Conservation (phyloP, 2,329 filamentous ascomycete genomes). For the Diaporthe sp. region DNA sequence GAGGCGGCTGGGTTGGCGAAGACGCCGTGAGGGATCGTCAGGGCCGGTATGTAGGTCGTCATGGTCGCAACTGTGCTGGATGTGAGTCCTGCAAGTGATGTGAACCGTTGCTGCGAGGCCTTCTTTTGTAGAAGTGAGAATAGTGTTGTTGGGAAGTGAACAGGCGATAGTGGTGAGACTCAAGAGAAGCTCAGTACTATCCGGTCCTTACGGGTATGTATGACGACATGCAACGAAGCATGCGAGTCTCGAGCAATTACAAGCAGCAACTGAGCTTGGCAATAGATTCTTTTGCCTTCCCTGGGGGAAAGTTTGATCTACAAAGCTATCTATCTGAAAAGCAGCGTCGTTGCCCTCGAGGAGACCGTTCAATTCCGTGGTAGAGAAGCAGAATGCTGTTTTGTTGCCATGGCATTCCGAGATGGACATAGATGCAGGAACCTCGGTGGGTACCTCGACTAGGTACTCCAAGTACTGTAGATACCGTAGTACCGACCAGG, state of each 20-base stretch:
- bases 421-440: neutral
- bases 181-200: neutral
- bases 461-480: neutral
- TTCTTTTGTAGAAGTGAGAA: neutral
- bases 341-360: neutral
- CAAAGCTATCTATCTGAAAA: neutral
- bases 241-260: neutral
- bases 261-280: slow-evolving; percentile 7
- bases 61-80: slow-evolving; percentile 61
- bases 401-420: neutral
- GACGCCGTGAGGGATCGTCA: slow-evolving; percentile 80
- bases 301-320: neutral
- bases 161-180: slow-evolving; percentile 28
- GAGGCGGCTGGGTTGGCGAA: slow-evolving; percentile 81
- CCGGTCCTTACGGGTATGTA: slow-evolving; percentile 20
- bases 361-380: neutral
- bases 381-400: neutral
- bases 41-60: slow-evolving; percentile 83
- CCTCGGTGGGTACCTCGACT: neutral
- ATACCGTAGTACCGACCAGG: neutral
- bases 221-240: slow-evolving; percentile 25
- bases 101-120: neutral
- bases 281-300: neutral
- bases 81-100: neutral
- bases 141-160: neutral